Conservation (phyloP, 495 filamentous ascomycete species). For the Penicillium riverlandense region DNA sequence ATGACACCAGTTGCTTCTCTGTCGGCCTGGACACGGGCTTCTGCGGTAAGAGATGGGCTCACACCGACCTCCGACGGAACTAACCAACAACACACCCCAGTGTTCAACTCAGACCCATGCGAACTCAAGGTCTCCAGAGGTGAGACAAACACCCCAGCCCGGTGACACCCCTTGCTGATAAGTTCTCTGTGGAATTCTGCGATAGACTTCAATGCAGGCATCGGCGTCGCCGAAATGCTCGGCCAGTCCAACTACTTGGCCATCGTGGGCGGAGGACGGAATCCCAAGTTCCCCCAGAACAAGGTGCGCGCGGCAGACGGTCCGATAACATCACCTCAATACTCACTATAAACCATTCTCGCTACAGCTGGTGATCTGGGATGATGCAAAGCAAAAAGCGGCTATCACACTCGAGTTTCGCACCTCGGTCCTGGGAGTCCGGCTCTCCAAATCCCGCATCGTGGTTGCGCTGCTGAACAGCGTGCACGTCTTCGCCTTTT, state of each 20-base stretch:
- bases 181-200: no score
- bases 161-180: no score
- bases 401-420: constrained; percentile 68
- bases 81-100: constrained; percentile 30
- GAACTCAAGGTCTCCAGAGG: constrained; percentile 63
- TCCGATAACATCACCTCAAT: background rate
- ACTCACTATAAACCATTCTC: background rate
- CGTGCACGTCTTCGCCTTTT: constrained; percentile 78
- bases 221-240: constrained; percentile 81
- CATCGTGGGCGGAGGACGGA: constrained; percentile 80
- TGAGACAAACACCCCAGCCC: constrained; percentile 14
- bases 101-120: constrained; percentile 72
- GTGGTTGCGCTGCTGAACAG: constrained; percentile 76
- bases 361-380: constrained; percentile 77
- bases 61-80: background rate
- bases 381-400: constrained; percentile 71
- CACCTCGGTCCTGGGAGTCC: constrained; percentile 68
- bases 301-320: constrained; percentile 51
- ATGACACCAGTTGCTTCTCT: constrained; percentile 79
- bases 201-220: constrained; percentile 76
- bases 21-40: constrained; percentile 85
- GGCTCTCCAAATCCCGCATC: constrained; percentile 70
- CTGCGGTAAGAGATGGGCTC: constrained; percentile 52
- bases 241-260: constrained; percentile 82
- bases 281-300: constrained; percentile 80